Conservation (phyloP, 305 asterid genomes). For the Fraxinus sp. region DNA sequence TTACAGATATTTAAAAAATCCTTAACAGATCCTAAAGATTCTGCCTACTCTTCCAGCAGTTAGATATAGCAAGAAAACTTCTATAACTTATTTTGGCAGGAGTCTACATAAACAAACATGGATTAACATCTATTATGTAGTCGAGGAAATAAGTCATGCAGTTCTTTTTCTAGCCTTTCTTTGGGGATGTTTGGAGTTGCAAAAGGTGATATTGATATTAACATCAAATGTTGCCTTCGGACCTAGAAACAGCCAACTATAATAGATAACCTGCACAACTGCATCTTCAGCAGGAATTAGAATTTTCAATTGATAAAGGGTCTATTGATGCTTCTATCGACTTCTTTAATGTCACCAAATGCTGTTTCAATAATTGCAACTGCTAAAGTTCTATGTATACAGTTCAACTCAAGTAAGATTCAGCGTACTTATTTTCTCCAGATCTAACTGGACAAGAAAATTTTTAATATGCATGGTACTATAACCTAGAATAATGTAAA, state of each 20-base stretch:
- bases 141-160: not conserved
- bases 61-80: conserved; percentile 2
- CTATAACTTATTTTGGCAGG: not conserved
- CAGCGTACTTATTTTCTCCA: not conserved
- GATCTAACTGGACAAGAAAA: not conserved
- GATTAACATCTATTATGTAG: not conserved
- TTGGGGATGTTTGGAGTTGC: conserved; percentile 1
- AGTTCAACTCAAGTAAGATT: not conserved
- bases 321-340: not conserved
- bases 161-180: conserved; percentile 6
- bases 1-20: not conserved
- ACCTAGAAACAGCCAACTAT: not conserved
- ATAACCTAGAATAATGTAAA: not conserved
- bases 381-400: not conserved
- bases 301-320: not conserved
- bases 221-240: conserved; percentile 8
- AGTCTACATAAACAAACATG: not conserved
- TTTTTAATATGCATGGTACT: not conserved
- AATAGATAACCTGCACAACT: not conserved
- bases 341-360: not conserved
- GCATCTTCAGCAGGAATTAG: not conserved
- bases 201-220: not conserved
- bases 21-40: not conserved
- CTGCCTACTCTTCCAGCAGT: not conserved
- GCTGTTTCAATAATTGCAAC: not conserved